These are phyloP conservation scores for Caloboletus inedulis DNA, from an alignment of 1,284 basidiomycete genomes.

Conservation along the genomic window DNA sequence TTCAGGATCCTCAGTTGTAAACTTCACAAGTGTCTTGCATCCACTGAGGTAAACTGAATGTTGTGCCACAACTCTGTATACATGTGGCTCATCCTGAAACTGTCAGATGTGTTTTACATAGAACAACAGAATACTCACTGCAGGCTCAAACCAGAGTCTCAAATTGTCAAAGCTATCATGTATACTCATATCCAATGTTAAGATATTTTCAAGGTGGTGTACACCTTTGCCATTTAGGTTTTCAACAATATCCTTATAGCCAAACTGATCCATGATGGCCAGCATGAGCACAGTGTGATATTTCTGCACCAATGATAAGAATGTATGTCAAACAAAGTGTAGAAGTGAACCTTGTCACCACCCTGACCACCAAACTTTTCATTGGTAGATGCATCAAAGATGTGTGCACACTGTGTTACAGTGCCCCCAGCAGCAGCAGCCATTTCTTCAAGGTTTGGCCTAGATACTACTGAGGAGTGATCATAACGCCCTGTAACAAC, in stretches of 20 bases:
- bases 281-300: not conserved
- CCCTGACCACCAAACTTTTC: not conserved
- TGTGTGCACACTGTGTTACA: not conserved
- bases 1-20: not conserved
- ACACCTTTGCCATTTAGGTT: not conserved
- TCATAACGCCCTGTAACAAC: not conserved
- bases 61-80: not conserved
- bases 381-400: not conserved
- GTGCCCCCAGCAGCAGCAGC: not conserved
- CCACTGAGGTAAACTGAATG: not conserved
- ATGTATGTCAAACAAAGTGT: not conserved
- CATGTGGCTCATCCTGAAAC: not conserved
- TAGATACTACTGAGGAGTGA: not conserved
- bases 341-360: not conserved
- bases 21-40: not conserved
- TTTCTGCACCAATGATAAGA: not conserved
- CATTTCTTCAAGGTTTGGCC: not conserved
- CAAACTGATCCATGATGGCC: not conserved
- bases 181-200: not conserved
- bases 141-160: constrained; percentile 2
- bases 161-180: not conserved
- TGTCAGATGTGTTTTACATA: not conserved
- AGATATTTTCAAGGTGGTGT: not conserved
- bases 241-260: not conserved
- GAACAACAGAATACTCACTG: not conserved